Base-by-base conservation (phyloP, 2,329 filamentous ascomycete genomes). In the Calonectria multiphialidica region DNA sequence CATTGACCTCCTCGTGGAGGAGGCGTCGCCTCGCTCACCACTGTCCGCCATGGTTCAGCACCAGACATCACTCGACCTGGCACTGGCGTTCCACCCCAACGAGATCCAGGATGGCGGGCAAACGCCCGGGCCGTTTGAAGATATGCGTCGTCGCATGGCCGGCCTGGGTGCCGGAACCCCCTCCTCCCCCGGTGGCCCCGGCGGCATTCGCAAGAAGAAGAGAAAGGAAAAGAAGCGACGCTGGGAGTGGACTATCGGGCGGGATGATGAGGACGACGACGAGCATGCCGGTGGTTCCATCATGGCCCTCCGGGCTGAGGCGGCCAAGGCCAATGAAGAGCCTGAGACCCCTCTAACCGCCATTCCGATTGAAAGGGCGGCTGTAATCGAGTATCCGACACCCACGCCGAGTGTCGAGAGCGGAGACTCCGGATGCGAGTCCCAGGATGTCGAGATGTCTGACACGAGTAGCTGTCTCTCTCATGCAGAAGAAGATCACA, bases 241-340 rank as follows among this genome's bases (percentile, higher is more conserved):
- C 50, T 93, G 91, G 91, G 89, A 91, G 42, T 93, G 91, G 91
- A 93, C 91, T 1, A 92, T 93, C 53, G 89, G 88, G 3, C 86
- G 87, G 71, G 88, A 89, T 1, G 87, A 86, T 1, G 87, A 86
- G 2, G 85, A 87, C 9, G 85, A 85, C 16, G 83, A 86, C 59
- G 83, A 85, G 68, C 82, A 84, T 37, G 80, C 86, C 5, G 85
- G 84, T 42, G 86, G 84, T 1, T 85, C 86, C 2, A 81, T 87
- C 23, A 82, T 84, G 16, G 86, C 86, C 8, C 73, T 86, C 5
- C 81, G 84, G 21, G 80, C 80, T 18, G 82, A 83, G 64, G 75
- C 80, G 18, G 80, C 82, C 28, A 72, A 73, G 53, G 53, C 73
- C 15, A 62, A 71, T 25, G 75, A 75, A 53, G 71, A 76, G 23